Percentiles rank a stretch among this genome's conserved stretches.
phyloP scores from a whole-genome alignment of 257 asterid genomes.

The Plantago major region DNA sequence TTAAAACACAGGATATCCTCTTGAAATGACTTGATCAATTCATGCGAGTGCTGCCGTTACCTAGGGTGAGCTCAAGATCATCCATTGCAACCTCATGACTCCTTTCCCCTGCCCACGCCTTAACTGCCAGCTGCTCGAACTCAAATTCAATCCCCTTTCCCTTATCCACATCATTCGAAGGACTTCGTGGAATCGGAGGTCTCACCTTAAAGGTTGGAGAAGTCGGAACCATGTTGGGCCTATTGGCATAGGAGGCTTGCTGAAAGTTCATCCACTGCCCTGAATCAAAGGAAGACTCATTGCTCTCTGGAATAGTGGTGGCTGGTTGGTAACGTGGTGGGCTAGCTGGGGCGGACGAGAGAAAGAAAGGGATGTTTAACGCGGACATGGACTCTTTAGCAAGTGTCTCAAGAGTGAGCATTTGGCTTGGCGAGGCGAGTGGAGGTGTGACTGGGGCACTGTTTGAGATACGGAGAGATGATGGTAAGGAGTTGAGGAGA shows the following conservation, averaged over 20 bases:
- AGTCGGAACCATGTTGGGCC: constrained; percentile 47
- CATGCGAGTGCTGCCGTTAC: constrained; percentile 40
- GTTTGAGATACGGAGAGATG: constrained; percentile 75
- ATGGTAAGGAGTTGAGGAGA: constrained; percentile 61
- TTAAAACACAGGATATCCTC: constrained; percentile 22
- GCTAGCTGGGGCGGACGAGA: constrained; percentile 98
- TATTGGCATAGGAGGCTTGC: constrained; percentile 48
- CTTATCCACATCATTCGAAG: constrained; percentile 52
- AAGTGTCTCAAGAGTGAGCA: constrained; percentile 53
- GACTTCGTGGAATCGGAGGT: constrained; percentile 37
- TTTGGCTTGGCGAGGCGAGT: constrained; percentile 77
- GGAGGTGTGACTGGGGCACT: constrained; percentile 99
- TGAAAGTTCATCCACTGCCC: constrained; percentile 95
- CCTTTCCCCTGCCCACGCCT: constrained; percentile 99
- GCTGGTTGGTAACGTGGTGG: constrained; percentile 66
- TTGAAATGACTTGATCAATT: constrained; percentile 5
- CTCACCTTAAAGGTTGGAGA: constrained; percentile 87
- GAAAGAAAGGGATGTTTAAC: constrained; percentile 71
- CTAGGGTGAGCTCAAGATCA: constrained; percentile 82
- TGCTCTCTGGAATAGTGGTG: constrained; percentile 85
- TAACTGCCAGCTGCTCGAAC: constrained; percentile 67
- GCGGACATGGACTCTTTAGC: constrained; percentile 89
- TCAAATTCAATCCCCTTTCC: constrained; percentile 66
- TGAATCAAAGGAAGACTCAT: constrained; percentile 82
- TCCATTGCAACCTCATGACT: constrained; percentile 91